Conservation (phyloP, 768 basidiomycete genomes). For the Psilocybe subaeruginosa region DNA sequence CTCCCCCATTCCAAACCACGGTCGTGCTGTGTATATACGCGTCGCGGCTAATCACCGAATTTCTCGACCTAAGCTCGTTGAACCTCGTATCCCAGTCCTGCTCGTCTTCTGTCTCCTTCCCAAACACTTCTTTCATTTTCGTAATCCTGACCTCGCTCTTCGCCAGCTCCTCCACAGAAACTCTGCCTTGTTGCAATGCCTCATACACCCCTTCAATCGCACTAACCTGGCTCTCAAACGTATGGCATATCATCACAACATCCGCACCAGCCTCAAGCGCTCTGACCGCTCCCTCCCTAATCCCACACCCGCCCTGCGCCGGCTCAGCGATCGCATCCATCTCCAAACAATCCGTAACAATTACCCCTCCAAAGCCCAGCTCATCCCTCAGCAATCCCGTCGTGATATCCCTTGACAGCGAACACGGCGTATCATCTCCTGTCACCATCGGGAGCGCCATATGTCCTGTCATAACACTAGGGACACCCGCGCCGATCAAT, state of each 20-base stretch:
- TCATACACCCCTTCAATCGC: constrained; percentile 55
- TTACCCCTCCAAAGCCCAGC: constrained; percentile 56
- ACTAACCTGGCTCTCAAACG: constrained; percentile 51
- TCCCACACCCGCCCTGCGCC: constrained; percentile 46
- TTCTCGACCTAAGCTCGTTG: constrained; percentile 38
- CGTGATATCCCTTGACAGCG: constrained; percentile 57
- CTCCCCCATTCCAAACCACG: constrained; percentile 43
- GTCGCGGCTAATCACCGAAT: constrained; percentile 42
- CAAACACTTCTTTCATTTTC: constrained; percentile 53
- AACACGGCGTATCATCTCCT: constrained; percentile 57
- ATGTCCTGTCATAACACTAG: constrained; percentile 75
- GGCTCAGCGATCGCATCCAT: constrained; percentile 70
- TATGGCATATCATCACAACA: constrained; percentile 78
- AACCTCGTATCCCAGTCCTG: constrained; percentile 31
- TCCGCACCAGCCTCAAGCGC: constrained; percentile 69
- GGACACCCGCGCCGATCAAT: constrained; percentile 42
- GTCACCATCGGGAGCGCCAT: constrained; percentile 68
- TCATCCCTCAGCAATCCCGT: constrained; percentile 53
- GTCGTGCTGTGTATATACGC: constrained; percentile 53
- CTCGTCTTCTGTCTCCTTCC: constrained; percentile 34
- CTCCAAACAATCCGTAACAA: constrained; percentile 78
- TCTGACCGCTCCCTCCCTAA: constrained; percentile 55
- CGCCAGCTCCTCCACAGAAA: constrained; percentile 41
- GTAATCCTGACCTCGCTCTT: constrained; percentile 49
- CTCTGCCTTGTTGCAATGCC: constrained; percentile 47